Conservation (phyloP, 805 yeast species). For the Zygosaccharomyces siamensis region DNA sequence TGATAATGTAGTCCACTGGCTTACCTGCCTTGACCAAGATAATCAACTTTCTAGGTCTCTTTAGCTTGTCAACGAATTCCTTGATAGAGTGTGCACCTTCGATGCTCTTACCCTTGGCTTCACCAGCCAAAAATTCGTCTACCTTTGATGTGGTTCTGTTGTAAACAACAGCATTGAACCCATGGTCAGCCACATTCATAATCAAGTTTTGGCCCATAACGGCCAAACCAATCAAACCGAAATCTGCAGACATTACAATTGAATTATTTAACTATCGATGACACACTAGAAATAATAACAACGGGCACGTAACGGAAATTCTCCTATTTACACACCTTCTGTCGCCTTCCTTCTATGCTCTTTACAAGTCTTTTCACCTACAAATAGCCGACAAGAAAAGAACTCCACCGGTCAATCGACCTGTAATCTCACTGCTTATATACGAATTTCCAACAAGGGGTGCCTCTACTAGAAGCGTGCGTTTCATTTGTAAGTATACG, state of each 20-base stretch:
- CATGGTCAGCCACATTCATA: slow-evolving; percentile 97
- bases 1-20: slow-evolving; percentile 89
- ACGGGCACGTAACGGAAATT: no score
- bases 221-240: slow-evolving; percentile 98
- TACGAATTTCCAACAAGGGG: background rate
- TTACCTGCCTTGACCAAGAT: slow-evolving; percentile 93
- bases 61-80: slow-evolving; percentile 82
- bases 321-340: background rate
- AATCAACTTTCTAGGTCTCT: slow-evolving; percentile 95
- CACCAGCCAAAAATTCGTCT: slow-evolving; percentile 86
- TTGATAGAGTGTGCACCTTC: slow-evolving; percentile 91
- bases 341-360: no score
- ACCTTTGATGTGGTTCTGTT: slow-evolving; percentile 97
- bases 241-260: slow-evolving; percentile 50
- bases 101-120: slow-evolving; percentile 96
- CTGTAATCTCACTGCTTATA: background rate
- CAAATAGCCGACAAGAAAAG: no score
- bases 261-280: background rate
- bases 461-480: no score
- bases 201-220: slow-evolving; percentile 99
- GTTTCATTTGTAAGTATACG: no score
- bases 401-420: background rate
- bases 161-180: slow-evolving; percentile 95
- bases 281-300: background rate
- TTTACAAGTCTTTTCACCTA: no score